phyloP scores from a whole-genome alignment of 2,329 filamentous ascomycete genomes.

The Ophiostoma piceae region DNA sequence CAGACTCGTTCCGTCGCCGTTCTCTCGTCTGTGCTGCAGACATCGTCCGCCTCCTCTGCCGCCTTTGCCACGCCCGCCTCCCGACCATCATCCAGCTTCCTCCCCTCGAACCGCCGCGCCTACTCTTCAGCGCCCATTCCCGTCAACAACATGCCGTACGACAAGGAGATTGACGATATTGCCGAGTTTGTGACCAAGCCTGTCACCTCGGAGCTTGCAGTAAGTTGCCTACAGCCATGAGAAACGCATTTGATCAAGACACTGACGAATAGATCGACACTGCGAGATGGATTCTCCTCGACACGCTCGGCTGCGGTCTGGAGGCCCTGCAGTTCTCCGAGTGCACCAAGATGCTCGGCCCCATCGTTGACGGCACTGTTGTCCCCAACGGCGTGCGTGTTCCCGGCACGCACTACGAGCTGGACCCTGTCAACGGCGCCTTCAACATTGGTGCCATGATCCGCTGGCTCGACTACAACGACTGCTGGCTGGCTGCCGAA shows the following conservation, averaged over 20 bases:
- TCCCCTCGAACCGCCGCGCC: conserved; percentile 39
- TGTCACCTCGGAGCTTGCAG: conserved; percentile 86
- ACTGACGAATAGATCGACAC: conserved; percentile 62
- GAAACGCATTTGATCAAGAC: too few relatives aligned
- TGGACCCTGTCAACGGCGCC: conserved; percentile 90
- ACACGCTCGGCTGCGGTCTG: conserved; percentile 93
- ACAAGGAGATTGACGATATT: conserved; percentile 92
- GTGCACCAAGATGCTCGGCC: conserved; percentile 90
- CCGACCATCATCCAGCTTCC: background rate
- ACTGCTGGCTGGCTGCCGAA: conserved; percentile 90
- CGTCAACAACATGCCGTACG: conserved; percentile 60
- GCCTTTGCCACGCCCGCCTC: conserved; percentile 32
- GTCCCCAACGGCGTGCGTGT: conserved; percentile 91
- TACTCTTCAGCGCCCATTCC: conserved; percentile 48
- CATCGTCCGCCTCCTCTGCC: conserved; percentile 32
- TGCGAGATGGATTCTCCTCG: conserved; percentile 91
- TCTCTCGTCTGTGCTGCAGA: conserved; percentile 31
- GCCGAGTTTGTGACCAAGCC: conserved; percentile 89
- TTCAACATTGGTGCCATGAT: conserved; percentile 99
- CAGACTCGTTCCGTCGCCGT: conserved; percentile 34
- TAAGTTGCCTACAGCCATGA: conserved; percentile 45
- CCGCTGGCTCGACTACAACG: conserved; percentile 99
- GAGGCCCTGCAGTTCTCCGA: conserved; percentile 94
- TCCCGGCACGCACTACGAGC: conserved; percentile 84
- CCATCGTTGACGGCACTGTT: conserved; percentile 80